phyloP scores from a whole-genome alignment of 2,329 filamentous ascomycete genomes.

The Pseudogymnoascus sp. region DNA sequence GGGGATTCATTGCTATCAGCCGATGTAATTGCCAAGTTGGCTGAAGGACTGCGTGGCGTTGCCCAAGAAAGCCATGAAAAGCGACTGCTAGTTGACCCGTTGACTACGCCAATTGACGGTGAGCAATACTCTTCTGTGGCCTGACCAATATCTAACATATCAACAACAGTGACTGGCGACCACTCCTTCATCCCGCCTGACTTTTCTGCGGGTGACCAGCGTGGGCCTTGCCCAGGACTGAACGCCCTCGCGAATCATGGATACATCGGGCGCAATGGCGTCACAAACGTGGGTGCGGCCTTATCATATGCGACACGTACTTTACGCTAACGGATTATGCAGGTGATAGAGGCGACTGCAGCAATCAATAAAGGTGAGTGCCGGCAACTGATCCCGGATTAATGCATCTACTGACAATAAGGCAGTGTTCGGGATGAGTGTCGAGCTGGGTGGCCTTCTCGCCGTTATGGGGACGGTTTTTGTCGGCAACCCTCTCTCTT shows the following conservation, averaged over 20 bases:
- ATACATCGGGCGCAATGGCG: conserved; percentile 35
- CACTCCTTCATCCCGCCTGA: conserved; percentile 31
- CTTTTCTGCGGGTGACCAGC: conserved; percentile 30
- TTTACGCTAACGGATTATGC: not conserved
- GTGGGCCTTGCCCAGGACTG: conserved; percentile 35
- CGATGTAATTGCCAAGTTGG: not conserved
- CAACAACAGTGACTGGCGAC: conserved; percentile 27
- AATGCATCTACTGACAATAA: conserved; percentile 11
- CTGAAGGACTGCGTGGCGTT: not conserved
- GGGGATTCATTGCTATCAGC: not conserved
- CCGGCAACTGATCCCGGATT: not conserved
- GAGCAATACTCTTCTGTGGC: not conserved
- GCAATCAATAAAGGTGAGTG: conserved; percentile 30
- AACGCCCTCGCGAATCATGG: conserved; percentile 38
- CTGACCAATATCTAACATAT: conserved; percentile 6
- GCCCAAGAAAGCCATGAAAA: conserved; percentile 3
- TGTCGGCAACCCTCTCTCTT: conserved; percentile 37
- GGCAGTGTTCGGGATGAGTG: conserved; percentile 39
- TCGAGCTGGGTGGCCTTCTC: conserved; percentile 34
- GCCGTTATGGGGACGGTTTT: conserved; percentile 38
- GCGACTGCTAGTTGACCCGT: conserved; percentile 11
- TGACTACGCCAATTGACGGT: conserved; percentile 13
- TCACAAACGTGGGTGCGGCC: conserved; percentile 21
- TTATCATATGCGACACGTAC: conserved; percentile 12
- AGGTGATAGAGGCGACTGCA: conserved; percentile 25